A percentile compares a stretch with the other conserved stretches of the same genome.
phyloP scores from a whole-genome alignment of 176 grass and related monocot species.

The Oryza glaberrima region DNA sequence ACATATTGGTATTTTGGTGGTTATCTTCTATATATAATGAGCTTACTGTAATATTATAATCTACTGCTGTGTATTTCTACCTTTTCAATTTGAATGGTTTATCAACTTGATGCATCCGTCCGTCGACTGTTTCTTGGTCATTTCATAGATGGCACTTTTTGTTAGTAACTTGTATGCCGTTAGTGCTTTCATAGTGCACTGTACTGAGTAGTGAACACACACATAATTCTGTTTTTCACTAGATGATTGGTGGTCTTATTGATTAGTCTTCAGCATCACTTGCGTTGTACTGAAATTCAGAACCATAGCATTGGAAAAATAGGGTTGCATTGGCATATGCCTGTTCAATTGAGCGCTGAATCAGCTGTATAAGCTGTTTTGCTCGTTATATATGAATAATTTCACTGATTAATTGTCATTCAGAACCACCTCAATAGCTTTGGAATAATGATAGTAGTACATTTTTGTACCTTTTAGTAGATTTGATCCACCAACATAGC shows the following conservation, averaged over 20 bases:
- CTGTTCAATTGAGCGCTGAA: neutral
- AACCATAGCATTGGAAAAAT: neutral
- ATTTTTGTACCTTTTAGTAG: neutral
- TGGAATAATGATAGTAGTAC: neutral
- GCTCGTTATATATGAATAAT: neutral
- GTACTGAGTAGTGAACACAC: neutral
- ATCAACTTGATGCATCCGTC: neutral
- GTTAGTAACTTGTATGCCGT: neutral
- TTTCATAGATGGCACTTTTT: neutral
- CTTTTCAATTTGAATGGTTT: neutral
- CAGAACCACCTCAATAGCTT: neutral
- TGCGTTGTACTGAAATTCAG: neutral
- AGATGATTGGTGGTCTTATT: conserved; percentile 3
- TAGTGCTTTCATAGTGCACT: neutral
- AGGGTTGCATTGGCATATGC: neutral
- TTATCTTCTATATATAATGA: conserved; percentile 60
- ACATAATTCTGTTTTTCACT: neutral
- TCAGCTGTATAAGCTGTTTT: neutral
- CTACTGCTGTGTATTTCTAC: neutral
- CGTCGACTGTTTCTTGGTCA: neutral
- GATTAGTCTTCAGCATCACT: neutral
- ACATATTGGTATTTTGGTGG: conserved; percentile 41
- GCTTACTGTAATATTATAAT: conserved; percentile 43
- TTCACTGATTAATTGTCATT: conserved; percentile 1
- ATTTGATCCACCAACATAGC: neutral